Base-by-base conservation (phyloP, 495 filamentous ascomycete genomes). In the Beverwykella pulmonaria region DNA sequence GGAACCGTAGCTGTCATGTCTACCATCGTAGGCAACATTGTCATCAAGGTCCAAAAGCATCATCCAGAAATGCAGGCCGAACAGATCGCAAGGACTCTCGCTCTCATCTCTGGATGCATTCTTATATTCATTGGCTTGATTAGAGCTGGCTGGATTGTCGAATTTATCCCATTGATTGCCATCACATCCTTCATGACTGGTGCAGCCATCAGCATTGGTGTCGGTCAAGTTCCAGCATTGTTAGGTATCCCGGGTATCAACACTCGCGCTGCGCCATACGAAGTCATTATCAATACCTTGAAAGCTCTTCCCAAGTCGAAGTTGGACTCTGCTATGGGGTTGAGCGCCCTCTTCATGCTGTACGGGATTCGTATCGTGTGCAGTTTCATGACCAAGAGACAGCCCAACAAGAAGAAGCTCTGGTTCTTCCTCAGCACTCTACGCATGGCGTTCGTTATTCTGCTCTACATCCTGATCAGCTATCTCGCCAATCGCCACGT, bases 111-210 rank as follows among this genome's bases (percentile, higher is more conserved):
- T 41, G 94, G 94, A 46, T 81, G 79, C n/a, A 90, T 98, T 53
- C 90, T 98, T 30, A 79, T 86, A 47, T 86, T 88, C 66, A 82
- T 98, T 63, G 94, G 94, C 2, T 76, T 97, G 4, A 76, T 89
- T 44, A 84, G 93, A 19, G 81, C 86, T 34, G 94, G 94, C 20
- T 94, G 92, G 83, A 92, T 98, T 39, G 94, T 98, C 20, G 94
- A 98, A 65, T 88, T 97, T 72, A 98, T 98, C 74, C 88, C 94
- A 0, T 83, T 98, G 30, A 86, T 90, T 0, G 89, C 93, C 1
- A 94, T 97, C 57, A 92, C 91, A 2, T 92, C 94, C 4, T 98
- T 96, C 84, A 98, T 98, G 92, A 98, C 94, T 1, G 95, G 95
- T 9, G 96, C 94, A 0, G 94, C 95, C 30, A 78, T 98, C 75